Evolutionary conservation across 2,329 filamentous ascomycete species (phyloP).

Genomic region (Aspergillus fumigatiaffinis): DNA sequence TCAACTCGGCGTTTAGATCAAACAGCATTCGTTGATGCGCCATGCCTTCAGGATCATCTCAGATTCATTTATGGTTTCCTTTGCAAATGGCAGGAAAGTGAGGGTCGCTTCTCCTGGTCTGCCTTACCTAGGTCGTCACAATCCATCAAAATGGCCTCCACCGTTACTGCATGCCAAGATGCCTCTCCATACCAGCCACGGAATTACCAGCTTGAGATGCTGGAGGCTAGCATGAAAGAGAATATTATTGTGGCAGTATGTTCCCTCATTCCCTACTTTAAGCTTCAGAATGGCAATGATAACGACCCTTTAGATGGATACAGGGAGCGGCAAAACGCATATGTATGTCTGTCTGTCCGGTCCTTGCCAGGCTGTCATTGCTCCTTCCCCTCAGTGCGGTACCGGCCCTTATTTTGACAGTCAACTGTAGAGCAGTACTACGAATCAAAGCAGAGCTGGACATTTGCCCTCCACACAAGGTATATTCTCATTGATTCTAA

Average conservation of each 20-base stretch:
- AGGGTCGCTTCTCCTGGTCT: background rate
- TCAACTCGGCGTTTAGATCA: background rate
- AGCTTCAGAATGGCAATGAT: background rate
- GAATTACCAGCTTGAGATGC: slow-evolving; percentile 73
- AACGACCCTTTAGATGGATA: slow-evolving; percentile 61
- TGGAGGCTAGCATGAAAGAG: slow-evolving; percentile 61
- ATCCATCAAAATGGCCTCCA: slow-evolving; percentile 7
- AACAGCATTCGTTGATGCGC: background rate
- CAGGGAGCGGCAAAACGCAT: slow-evolving; percentile 73
- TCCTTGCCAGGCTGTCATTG: background rate
- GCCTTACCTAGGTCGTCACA: background rate
- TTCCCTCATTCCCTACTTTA: background rate
- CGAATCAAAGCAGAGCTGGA: slow-evolving; percentile 65
- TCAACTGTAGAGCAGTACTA: slow-evolving; percentile 56
- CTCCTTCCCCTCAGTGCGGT: background rate
- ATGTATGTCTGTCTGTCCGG: slow-evolving; percentile 51
- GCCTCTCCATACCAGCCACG: slow-evolving; percentile 33
- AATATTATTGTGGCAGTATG: slow-evolving; percentile 70
- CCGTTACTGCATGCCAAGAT: slow-evolving; percentile 2
- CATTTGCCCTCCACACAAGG: slow-evolving; percentile 51
- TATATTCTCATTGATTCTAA: slow-evolving; percentile 25
- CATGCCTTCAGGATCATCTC: background rate
- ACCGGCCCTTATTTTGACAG: background rate
- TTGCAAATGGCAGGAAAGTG: background rate
- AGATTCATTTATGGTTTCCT: background rate